Evolutionary conservation across 176 grass and related monocot genomes (phyloP).

Genomic region (Eleusine indica): DNA sequence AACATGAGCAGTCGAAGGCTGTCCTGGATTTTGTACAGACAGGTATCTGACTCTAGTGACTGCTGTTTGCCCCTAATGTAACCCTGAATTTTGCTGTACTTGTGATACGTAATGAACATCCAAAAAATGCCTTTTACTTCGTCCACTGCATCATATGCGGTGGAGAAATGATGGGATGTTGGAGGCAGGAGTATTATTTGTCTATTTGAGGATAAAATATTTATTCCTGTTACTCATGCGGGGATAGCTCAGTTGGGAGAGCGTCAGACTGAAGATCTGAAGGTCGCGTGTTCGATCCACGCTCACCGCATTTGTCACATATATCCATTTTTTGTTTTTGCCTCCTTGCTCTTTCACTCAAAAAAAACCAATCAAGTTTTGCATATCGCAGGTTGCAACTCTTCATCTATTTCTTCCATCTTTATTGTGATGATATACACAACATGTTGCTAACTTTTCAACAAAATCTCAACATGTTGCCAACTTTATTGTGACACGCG

Average conservation of each 20-base stretch:
- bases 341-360: too few relatives aligned
- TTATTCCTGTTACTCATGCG: neutral
- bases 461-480: too few relatives aligned
- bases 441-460: too few relatives aligned
- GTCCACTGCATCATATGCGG: too few relatives aligned
- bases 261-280: slow-evolving; percentile 99
- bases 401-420: neutral
- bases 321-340: too few relatives aligned
- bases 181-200: too few relatives aligned
- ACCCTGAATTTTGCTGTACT: neutral
- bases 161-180: too few relatives aligned
- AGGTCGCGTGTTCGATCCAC: slow-evolving; percentile 98
- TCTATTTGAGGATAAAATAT: too few relatives aligned
- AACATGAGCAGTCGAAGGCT: slow-evolving; percentile 28
- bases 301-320: slow-evolving; percentile 51
- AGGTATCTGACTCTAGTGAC: slow-evolving; percentile 23
- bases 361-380: too few relatives aligned
- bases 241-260: slow-evolving; percentile 99
- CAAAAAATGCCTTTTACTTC: neutral
- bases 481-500: too few relatives aligned
- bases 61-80: neutral
- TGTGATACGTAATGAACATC: neutral
- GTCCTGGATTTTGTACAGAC: neutral
- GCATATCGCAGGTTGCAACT: neutral
- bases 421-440: too few relatives aligned